Evolutionary conservation across 1,284 basidiomycete genomes (phyloP).

Genomic region (Blastosporella zonata): DNA sequence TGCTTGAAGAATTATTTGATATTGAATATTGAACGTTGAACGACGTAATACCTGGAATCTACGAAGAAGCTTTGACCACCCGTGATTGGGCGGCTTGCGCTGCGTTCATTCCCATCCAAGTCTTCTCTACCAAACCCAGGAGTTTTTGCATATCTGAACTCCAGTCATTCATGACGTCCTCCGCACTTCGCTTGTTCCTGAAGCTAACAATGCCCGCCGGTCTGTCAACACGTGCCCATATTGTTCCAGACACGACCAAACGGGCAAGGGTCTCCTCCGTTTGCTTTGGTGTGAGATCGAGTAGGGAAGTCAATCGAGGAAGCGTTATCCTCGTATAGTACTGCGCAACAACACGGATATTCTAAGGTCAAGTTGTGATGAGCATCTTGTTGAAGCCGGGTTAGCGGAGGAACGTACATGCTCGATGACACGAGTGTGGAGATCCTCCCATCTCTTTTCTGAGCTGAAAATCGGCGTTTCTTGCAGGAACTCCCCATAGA

Average conservation of each 20-base stretch:
- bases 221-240: conserved; percentile 94
- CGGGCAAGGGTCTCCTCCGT: conserved; percentile 89
- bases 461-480: conserved; percentile 80
- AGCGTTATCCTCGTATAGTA: conserved; percentile 97
- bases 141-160: conserved; percentile 93
- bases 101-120: conserved; percentile 88
- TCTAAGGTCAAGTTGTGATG: conserved; percentile 47
- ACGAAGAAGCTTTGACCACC: conserved; percentile 37
- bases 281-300: conserved; percentile 80
- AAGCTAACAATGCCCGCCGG: conserved; percentile 90
- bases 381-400: conserved; percentile 9
- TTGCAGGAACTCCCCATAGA: conserved; percentile 85
- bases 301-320: conserved; percentile 77
- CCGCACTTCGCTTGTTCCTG: conserved; percentile 71
- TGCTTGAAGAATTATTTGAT: background rate
- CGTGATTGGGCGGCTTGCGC: conserved; percentile 78
- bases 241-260: conserved; percentile 87
- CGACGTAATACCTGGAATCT: conserved; percentile 8
- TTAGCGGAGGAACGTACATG: conserved; percentile 62
- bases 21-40: no score
- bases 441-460: conserved; percentile 89
- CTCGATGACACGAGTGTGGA: conserved; percentile 95
- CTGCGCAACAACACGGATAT: conserved; percentile 90
- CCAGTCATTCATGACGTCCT: conserved; percentile 96
- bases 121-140: conserved; percentile 77